Evolutionary conservation across 2,329 filamentous ascomycete genomes (phyloP).

Genomic region (Cercospora brassicicola): DNA sequence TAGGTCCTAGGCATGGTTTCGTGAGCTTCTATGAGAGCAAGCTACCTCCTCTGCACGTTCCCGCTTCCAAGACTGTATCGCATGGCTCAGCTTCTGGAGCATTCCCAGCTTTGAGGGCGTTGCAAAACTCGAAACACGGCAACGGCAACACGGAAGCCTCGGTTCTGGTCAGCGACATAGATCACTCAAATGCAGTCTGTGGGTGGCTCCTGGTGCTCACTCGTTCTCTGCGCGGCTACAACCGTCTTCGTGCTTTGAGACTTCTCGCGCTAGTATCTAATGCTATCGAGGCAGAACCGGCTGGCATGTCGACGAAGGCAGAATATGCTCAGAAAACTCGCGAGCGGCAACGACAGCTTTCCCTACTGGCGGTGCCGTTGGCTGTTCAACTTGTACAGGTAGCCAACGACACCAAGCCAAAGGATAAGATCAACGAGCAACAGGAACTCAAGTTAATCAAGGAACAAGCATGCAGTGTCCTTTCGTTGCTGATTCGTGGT

Average conservation of each 20-base stretch:
- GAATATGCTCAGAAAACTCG: constrained; percentile 38
- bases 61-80: constrained; percentile 39
- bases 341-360: constrained; percentile 46
- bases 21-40: constrained; percentile 26
- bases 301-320: constrained; percentile 38
- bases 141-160: constrained; percentile 15
- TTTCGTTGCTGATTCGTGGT: constrained; percentile 77
- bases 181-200: constrained; percentile 50
- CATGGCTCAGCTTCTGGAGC: constrained; percentile 41
- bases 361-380: constrained; percentile 49
- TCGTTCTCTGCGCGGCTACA: constrained; percentile 43
- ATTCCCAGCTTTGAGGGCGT: constrained; percentile 47
- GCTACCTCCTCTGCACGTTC: constrained; percentile 45
- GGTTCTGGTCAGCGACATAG: constrained; percentile 36
- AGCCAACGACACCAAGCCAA: constrained; percentile 29
- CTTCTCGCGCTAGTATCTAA: constrained; percentile 42
- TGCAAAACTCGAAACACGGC: constrained; percentile 27
- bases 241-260: constrained; percentile 46
- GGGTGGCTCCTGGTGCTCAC: constrained; percentile 51
- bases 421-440: constrained; percentile 24
- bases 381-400: constrained; percentile 51
- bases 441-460: constrained; percentile 54
- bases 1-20: constrained; percentile 32
- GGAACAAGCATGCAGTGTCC: constrained; percentile 70
- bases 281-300: constrained; percentile 38